Base-by-base conservation (phyloP, 176 grass and related monocot species). In the Oryza longistaminata region DNA sequence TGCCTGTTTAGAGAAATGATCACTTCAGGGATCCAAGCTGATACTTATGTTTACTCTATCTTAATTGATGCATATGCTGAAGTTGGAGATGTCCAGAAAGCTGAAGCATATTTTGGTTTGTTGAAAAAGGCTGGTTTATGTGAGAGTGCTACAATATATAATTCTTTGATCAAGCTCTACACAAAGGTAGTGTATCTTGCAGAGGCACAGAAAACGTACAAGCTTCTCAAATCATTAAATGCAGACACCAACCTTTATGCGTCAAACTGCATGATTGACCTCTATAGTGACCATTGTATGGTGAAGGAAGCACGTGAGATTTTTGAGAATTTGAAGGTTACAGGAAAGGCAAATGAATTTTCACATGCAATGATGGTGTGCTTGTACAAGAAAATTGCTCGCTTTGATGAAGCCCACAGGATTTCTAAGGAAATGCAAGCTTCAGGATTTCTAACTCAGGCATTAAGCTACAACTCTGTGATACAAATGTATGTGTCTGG, bases 191-290 rank as follows among this genome's bases (percentile, higher is more conserved):
- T 93, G 64, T 85, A 86, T 90, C 81, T 98, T 60, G 69, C 74
- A 82, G 91, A 98, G 86, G 96, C 96, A 58, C 83, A 67, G 83
- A 75, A 94, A 85, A 83, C 81, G 13, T 98, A 90, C 61, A 64
- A 90, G 67, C 68, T 93, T 66, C 74, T 95, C 60, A 98, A 81
- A 94, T 89, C 88, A 73, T 92, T 91, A 73, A 82, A 94, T 61
- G 70, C 46, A 67, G 68, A 58, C 81, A 72, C 74, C 82, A 94
- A 79, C 81, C 73, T 87, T 64, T 98, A 94, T 85, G 85, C 96
- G 81, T 95, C 91, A 33, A 98, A 98, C 88, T 93, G 89, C 83
- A 95, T 98, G 93, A 90, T 98, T 85, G 45, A 85, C 76, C 87
- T 98, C 76, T 98, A 95, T 48, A 83, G 89, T 87, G 93, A 95